phyloP scores from a whole-genome alignment of 2,329 filamentous ascomycete species.

The Lasiodiplodia citricola region DNA sequence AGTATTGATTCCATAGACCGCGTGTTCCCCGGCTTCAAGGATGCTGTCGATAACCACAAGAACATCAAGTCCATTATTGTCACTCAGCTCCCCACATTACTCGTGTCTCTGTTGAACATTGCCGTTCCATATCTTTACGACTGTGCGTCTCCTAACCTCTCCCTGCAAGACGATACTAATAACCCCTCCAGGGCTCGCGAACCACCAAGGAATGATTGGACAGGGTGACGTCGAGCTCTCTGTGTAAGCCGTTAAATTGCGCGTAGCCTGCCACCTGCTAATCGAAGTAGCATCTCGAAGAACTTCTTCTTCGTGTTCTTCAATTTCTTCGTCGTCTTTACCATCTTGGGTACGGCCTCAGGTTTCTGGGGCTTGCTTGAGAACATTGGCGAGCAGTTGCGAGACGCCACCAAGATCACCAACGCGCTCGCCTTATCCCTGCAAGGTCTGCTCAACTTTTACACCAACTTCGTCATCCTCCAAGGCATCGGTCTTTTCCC shows the following conservation, averaged over 20 bases:
- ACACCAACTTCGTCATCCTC: slow-evolving; percentile 90
- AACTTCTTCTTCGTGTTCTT: slow-evolving; percentile 99
- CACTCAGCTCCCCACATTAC: slow-evolving; percentile 83
- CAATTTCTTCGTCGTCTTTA: slow-evolving; percentile 97
- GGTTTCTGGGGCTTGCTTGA: slow-evolving; percentile 71
- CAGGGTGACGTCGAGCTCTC: slow-evolving; percentile 94
- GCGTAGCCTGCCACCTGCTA: not conserved
- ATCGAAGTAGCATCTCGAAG: slow-evolving; percentile 71
- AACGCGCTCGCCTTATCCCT: slow-evolving; percentile 77
- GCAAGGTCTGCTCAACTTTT: slow-evolving; percentile 78
- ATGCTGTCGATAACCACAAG: slow-evolving; percentile 69
- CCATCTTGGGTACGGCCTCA: slow-evolving; percentile 79
- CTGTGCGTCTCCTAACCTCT: slow-evolving; percentile 56
- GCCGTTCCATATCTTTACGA: slow-evolving; percentile 94
- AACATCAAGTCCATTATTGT: slow-evolving; percentile 79
- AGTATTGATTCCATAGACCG: slow-evolving; percentile 80
- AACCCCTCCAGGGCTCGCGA: slow-evolving; percentile 68
- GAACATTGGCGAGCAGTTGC: slow-evolving; percentile 72
- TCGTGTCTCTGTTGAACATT: slow-evolving; percentile 85
- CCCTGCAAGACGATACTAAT: slow-evolving; percentile 22
- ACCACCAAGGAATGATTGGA: slow-evolving; percentile 92
- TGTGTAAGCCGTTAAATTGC: slow-evolving; percentile 47
- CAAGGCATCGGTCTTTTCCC: slow-evolving; percentile 94
- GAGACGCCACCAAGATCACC: slow-evolving; percentile 80
- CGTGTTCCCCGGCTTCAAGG: slow-evolving; percentile 72